Percentiles rank a stretch among this genome's conserved stretches.
These are phyloP conservation scores for Gentiana macrophylla DNA, from an alignment of 257 asterid species.

Conservation along the genomic window DNA sequence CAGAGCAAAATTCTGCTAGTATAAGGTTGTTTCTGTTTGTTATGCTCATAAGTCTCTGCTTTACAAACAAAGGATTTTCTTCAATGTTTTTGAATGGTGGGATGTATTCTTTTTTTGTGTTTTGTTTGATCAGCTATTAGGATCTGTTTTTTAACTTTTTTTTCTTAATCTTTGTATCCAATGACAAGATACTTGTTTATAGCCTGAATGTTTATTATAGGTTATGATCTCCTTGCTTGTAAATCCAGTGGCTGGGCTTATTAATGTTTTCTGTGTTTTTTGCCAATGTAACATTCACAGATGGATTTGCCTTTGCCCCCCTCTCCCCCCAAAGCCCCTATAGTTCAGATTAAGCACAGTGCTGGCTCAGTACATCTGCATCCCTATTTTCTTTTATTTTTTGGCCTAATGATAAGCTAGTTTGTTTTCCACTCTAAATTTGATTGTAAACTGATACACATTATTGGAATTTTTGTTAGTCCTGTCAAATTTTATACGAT, in stretches of 20 bases:
- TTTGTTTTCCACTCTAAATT: too few species aligned
- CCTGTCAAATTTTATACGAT: slow-evolving; percentile 12
- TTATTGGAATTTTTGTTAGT: neutral
- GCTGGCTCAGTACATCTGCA: neutral
- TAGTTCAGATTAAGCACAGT: neutral
- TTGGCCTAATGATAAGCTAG: too few species aligned
- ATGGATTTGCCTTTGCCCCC: too few species aligned
- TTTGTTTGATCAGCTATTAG: slow-evolving; percentile 15
- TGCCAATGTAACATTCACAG: too few species aligned
- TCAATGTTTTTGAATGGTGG: slow-evolving; percentile 6
- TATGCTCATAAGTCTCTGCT: slow-evolving; percentile 12
- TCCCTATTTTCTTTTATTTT: too few species aligned
- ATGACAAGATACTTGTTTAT: too few species aligned
- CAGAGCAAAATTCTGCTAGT: slow-evolving; percentile 9
- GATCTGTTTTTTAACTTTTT: slow-evolving; percentile 22
- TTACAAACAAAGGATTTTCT: slow-evolving; percentile 8
- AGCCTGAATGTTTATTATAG: too few species aligned
- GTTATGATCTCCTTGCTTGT: too few species aligned
- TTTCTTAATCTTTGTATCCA: too few species aligned
- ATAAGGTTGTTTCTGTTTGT: slow-evolving; percentile 22
- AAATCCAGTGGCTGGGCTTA: too few species aligned
- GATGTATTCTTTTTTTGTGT: slow-evolving; percentile 5
- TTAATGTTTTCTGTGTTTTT: too few species aligned
- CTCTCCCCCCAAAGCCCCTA: too few species aligned
- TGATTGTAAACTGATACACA: neutral